A percentile compares a stretch with the other conserved stretches of the same genome.
phyloP scores from a whole-genome alignment of 2,329 filamentous ascomycete genomes.

The Byssothecium circinans region DNA sequence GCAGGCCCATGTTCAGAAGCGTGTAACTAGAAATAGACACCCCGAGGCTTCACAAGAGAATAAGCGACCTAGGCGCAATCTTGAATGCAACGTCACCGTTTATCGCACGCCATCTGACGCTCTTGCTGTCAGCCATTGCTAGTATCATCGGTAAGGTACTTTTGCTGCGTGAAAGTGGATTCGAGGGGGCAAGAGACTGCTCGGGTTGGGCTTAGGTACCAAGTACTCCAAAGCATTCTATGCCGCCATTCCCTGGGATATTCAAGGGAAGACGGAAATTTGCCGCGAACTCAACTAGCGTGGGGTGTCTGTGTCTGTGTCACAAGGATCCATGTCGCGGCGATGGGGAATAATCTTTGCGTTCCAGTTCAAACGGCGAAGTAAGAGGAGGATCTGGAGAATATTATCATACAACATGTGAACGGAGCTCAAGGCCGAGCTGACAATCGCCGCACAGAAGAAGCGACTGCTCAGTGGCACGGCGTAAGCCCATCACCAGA shows the following conservation, averaged over 20 bases:
- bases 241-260: neutral
- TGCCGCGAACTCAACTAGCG: slow-evolving; percentile 3
- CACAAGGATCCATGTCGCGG: slow-evolving; percentile 10
- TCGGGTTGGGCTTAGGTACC: neutral
- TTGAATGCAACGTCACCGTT: neutral
- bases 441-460: slow-evolving; percentile 6
- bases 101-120: neutral
- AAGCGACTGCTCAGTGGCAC: slow-evolving; percentile 1
- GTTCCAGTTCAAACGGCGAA: neutral
- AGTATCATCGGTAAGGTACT: slow-evolving; percentile 1
- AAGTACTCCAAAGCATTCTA: neutral
- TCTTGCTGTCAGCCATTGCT: neutral
- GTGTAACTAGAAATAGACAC: neutral
- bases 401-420: slow-evolving; percentile 3
- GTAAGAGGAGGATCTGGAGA: slow-evolving; percentile 4
- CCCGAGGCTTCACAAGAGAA: neutral
- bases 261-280: neutral
- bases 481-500: slow-evolving; percentile 3
- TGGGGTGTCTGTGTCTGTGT: slow-evolving; percentile 23
- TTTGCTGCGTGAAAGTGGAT: slow-evolving; percentile 13
- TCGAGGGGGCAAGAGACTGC: slow-evolving; percentile 4
- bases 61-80: neutral
- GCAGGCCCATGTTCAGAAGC: neutral
- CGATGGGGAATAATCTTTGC: slow-evolving; percentile 7
- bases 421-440: neutral